These are phyloP conservation scores for Ophiorrhiza pumila DNA, from an alignment of 257 asterid genomes.

Conservation along the genomic window DNA sequence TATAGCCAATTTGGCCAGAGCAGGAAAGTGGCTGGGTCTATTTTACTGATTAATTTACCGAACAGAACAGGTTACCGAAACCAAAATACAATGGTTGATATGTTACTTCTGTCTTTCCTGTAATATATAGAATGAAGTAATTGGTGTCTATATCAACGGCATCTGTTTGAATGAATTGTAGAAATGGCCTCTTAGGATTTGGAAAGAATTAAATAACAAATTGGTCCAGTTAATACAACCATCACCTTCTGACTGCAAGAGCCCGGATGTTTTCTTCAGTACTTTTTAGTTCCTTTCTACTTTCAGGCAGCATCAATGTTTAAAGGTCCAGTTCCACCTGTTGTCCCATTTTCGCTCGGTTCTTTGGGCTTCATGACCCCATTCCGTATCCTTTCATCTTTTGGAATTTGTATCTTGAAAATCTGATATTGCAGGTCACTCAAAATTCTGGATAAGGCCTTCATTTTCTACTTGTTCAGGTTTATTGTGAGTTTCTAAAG, in stretches of 20 bases:
- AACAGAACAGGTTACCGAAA: neutral
- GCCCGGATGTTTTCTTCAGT: neutral
- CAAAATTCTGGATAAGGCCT: neutral
- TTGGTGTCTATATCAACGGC: neutral
- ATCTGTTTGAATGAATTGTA: neutral
- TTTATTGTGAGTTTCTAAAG: neutral
- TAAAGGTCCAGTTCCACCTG: conserved; percentile 98
- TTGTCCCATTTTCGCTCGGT: conserved; percentile 95
- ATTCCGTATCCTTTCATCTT: conserved; percentile 69
- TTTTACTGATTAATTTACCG: neutral
- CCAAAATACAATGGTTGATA: neutral
- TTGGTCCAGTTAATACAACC: neutral
- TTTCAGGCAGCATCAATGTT: conserved; percentile 97
- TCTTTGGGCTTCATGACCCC: conserved; percentile 99
- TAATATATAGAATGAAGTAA: neutral
- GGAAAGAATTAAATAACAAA: neutral
- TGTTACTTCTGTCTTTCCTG: neutral
- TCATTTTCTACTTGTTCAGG: neutral
- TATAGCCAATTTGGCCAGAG: neutral
- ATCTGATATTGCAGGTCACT: neutral
- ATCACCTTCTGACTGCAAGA: neutral
- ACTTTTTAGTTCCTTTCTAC: neutral
- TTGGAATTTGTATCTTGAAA: neutral
- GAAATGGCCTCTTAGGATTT: neutral
- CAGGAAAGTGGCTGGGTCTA: neutral